Evolutionary conservation across 2,329 filamentous ascomycete species (phyloP), one percentile per base, ranked within the genome.

Genomic region (Sporothrix luriei): DNA sequence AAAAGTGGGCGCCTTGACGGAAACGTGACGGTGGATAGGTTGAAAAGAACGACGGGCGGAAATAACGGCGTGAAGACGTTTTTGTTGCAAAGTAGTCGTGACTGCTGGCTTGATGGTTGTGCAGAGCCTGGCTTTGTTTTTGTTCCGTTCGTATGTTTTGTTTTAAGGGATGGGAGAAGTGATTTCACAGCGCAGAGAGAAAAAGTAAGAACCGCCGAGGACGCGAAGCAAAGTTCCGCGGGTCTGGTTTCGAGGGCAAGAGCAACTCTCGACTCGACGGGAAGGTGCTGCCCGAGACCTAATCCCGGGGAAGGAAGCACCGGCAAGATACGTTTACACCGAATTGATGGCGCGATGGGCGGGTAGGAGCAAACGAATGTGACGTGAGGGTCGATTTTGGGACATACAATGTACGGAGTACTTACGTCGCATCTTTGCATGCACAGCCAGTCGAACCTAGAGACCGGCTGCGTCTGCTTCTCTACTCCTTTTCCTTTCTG

Each of bases 11-110:
- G 38, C 11, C 38, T 43, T 40, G 57, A 26, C 38, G 57, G 57
- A 26, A 62, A 43, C 38, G 57, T 62, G 38, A 46, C n/a, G 16
- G 38, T 62, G 38, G 57, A 62, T 62, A 14, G 33, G 26, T 14
- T 43, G 33, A 43, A n/a, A 61, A 26, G 57, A 21, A 46, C 40
- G 57, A 38, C 57, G 57, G 57, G 65, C 65, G 65, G 65, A 67
- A 51, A 51, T 29, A 66, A 67, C 65, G 65, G 65, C 65, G 49
- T 66, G 64, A 5, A 33, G 33, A 33, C 33, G 4, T 33, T 48
- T 48, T 33, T 33, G 33, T 33, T 33, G 33, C 33, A 33, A 33
- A 6, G n/a, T n/a, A n/a, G n/a, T n/a, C 7, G 33, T 33, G 33
- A 9, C 33, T 4, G 33, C 33, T 33, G 7, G 33, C 6, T 19